Conservation (phyloP, 768 basidiomycete species). For the Scleroderma citrinum region DNA sequence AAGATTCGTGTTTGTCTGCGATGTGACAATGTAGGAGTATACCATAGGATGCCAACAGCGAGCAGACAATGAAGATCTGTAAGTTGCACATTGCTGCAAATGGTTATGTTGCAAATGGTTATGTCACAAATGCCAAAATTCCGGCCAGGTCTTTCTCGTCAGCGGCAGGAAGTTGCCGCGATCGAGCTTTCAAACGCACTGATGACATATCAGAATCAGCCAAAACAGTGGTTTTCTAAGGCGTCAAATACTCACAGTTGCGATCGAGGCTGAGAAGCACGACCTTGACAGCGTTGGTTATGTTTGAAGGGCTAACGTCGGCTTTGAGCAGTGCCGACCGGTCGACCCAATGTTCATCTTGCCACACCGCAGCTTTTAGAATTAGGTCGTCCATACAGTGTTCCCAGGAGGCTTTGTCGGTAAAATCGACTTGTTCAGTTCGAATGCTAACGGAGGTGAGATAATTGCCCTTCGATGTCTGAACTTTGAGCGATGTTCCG, state of each 20-base stretch:
- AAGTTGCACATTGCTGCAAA: too few species aligned
- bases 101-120: constrained; percentile 11
- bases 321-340: constrained; percentile 64
- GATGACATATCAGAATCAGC: constrained; percentile 7
- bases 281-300: constrained; percentile 62
- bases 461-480: constrained; percentile 94
- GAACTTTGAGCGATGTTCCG: constrained; percentile 78
- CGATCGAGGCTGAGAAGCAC: constrained; percentile 88
- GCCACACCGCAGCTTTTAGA: constrained; percentile 88
- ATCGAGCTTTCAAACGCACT: constrained; percentile 90
- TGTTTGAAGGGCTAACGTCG: constrained; percentile 29
- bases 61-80: neutral
- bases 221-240: constrained; percentile 6
- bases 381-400: constrained; percentile 95
- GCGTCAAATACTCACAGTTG: constrained; percentile 56
- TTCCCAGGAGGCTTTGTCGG: constrained; percentile 43
- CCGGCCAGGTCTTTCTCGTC: constrained; percentile 80
- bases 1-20: too few species aligned
- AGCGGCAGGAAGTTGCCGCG: constrained; percentile 78
- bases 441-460: constrained; percentile 76
- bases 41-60: too few species aligned
- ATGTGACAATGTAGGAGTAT: too few species aligned
- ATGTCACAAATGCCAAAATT: constrained; percentile 44
- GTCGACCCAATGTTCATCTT: constrained; percentile 88
- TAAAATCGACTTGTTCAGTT: constrained; percentile 77